Base-by-base conservation (phyloP, 139 green algal genomes). In the Cymbomonas tetramitiformis region DNA sequence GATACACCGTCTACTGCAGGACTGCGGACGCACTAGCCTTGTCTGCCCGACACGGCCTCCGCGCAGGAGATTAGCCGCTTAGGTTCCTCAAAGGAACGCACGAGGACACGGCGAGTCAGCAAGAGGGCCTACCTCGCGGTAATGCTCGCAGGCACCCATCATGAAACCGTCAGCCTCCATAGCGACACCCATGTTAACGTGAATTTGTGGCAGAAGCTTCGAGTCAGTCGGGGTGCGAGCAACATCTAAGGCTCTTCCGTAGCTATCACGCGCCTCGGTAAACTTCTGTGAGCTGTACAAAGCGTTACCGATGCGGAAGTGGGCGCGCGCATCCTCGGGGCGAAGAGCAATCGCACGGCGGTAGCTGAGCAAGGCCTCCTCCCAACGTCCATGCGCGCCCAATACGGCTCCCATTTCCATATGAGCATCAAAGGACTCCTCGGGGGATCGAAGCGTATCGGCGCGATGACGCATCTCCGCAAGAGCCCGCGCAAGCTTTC, bases 121-220 rank as follows among this genome's bases (percentile, higher is more conserved):
- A n/a, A n/a, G n/a, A n/a, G n/a, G n/a, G n/a, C n/a, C n/a, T n/a
- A n/a, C n/a, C 52, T 72, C 56, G 30, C 53, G 66, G 72, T 84
- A 84, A 41, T 82, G 65, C 38, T 84, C 61, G 64, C 76, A 83
- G 19, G 76, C 76, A 12, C 30, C 32, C 46, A 79, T 59, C 23
- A 86, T 67, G 49, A 77, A 43, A 8, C 79, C 79, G 25, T 78
- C 56, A 3, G 58, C 67, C 67, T 86, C 79, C 28, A 84, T 32
- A 15, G 65, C 68, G 56, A 86, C 85, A 51, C 79, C 79, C 55
- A 84, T 34, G 61, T 86, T 86, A 32, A 86, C 65, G 47, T 81
- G 76, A 5, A 85, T 52, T 63, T 85, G 73, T 29, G 51, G 58
- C 19, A 69, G 44, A 25, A 77, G 39, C 3, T 61, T 10, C 23